Evolutionary conservation across 2,329 filamentous ascomycete genomes (phyloP), one percentile per base, ranked within the genome.

Genomic region (Fusarium gaditjirri): DNA sequence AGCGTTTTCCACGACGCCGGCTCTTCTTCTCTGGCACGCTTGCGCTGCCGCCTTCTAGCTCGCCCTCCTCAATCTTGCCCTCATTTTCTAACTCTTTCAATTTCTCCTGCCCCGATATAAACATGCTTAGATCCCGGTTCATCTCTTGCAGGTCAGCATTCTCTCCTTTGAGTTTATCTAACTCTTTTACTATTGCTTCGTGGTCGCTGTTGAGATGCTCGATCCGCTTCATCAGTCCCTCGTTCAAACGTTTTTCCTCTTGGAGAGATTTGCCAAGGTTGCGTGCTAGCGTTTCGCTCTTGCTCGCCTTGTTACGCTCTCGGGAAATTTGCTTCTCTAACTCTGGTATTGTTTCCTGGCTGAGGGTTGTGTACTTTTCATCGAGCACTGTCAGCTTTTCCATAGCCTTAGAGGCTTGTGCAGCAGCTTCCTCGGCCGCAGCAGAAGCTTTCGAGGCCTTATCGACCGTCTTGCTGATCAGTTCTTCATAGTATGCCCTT

Each of bases 401-500:
- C 27, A 86, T 77, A 0, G 87, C 86, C 67, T 84, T 81, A 9
- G 83, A 84, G 5, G 88, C 87, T 71, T 85, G 84, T 1, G 80
- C 78, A 0, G 84, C 83, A 0, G 93, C 91, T 52, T 86, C 86
- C 68, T 93, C 91, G 1, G 93, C 93, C 1, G 89, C 86, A 0
- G 89, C 86, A 0, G 89, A 86, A 0, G 95, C 94, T 77, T 92
- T 90, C 3, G 91, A 88, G 1, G 95, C 95, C 83, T 98, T 98
- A 81, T 97, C 94, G 0, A 92, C 94, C 0, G 94, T 94, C 71
- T 97, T 94, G 77, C 91, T 92, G 57, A 99, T 88, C 80, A 97
- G 90, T 75, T 97, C 95, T 80, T 98, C 95, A 75, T 97, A 99
- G 82, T 98, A 99, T 2, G 93, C 87, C 14, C 96, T 90, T 80